Evolutionary conservation across 306 rosid genomes (phyloP), one percentile per base, ranked within the genome.

Genomic region (Crataegus laevigata): DNA sequence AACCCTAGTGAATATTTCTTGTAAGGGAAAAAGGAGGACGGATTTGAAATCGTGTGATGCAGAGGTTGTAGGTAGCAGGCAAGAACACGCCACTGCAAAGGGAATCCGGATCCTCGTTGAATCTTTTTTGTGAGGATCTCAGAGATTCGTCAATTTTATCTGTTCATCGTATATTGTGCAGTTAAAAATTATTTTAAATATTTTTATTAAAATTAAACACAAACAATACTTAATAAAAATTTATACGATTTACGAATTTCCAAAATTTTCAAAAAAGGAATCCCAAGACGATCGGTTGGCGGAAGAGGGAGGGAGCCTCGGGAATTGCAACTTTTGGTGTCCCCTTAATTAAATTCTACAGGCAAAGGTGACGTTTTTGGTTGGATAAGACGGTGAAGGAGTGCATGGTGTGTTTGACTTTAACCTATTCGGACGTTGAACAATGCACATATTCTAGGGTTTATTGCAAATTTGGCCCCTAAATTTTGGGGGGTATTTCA

Each of bases 261-360:
- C n/a, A n/a, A n/a, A n/a, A n/a, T n/a, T n/a, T n/a, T n/a, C n/a
- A n/a, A n/a, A n/a, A n/a, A n/a, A n/a, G n/a, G n/a, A n/a, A n/a
- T n/a, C n/a, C n/a, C n/a, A n/a, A n/a, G n/a, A n/a, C n/a, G n/a
- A n/a, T n/a, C n/a, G n/a, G n/a, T n/a, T n/a, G n/a, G n/a, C n/a
- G n/a, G 14, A 38, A 57, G 36, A n/a, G 25, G 25, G 12, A 0
- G 4, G 13, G 28, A 11, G 6, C 84, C 79, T 84, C 58, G 87
- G 87, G 84, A 77, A 59, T 75, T 80, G 77, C 55, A 51, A 19
- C 26, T 45, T 63, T 79, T 54, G 76, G 80, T 72, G 80, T 78
- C 17, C 50, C 36, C 62, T n/a, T 64, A 69, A 69, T 25, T 80
- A 59, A 77, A 73, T 73, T 77, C 59, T 61, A 9, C 77, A 54